Conservation (phyloP, 768 basidiomycete genomes). For the Boletus coccyginus region DNA sequence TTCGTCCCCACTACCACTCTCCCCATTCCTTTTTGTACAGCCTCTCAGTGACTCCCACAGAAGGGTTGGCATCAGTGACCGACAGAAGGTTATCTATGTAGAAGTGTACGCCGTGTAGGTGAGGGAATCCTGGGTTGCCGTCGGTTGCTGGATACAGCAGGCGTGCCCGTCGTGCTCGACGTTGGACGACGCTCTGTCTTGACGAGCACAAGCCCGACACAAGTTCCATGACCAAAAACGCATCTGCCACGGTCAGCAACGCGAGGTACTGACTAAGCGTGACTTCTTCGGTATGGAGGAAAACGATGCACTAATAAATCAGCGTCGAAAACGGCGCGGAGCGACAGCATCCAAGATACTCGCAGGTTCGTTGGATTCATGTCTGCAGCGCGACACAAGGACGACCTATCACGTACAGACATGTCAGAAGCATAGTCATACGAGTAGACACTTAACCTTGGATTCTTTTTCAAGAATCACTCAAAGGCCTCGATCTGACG, state of each 20-base stretch:
- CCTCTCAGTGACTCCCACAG: too few relatives aligned
- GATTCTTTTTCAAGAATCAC: conserved; percentile 70
- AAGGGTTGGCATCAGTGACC: too few relatives aligned
- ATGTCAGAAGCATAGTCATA: neutral
- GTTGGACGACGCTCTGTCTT: too few relatives aligned
- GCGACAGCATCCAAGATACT: conserved; percentile 72
- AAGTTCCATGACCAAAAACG: conserved; percentile 60
- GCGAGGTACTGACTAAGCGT: conserved; percentile 87
- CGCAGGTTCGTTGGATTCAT: conserved; percentile 65
- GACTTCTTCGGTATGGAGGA: conserved; percentile 79
- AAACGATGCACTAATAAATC: conserved; percentile 85
- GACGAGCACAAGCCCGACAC: too few relatives aligned
- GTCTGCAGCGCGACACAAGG: conserved; percentile 85
- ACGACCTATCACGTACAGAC: conserved; percentile 47
- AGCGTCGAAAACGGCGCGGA: conserved; percentile 74
- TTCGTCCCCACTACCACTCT: too few relatives aligned
- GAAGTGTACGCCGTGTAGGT: too few relatives aligned
- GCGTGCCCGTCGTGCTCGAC: too few relatives aligned
- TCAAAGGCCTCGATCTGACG: conserved; percentile 80
- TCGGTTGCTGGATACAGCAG: too few relatives aligned
- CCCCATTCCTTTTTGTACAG: too few relatives aligned
- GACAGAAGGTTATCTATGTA: too few relatives aligned
- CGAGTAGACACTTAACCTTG: conserved; percentile 47
- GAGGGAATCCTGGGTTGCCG: too few relatives aligned
- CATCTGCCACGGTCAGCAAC: conserved; percentile 77